phyloP scores from a whole-genome alignment of 768 basidiomycete species.

The Hypholoma fasciculare region DNA sequence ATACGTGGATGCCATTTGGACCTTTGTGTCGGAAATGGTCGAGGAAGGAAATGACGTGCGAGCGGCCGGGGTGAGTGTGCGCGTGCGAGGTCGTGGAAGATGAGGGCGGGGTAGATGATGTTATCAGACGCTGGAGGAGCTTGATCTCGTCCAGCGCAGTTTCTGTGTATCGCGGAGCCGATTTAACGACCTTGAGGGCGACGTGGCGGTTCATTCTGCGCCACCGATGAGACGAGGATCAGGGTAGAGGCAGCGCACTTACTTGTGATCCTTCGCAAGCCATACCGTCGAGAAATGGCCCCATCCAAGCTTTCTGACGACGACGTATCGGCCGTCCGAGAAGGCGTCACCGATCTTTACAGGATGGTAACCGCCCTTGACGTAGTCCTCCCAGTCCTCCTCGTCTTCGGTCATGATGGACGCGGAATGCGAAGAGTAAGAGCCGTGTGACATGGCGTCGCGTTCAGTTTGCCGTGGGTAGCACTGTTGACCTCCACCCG shows the following conservation, averaged over 20 bases:
- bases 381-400: constrained; percentile 90
- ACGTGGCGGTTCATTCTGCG: constrained; percentile 92
- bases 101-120: constrained; percentile 64
- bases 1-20: constrained; percentile 95
- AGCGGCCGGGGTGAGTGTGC: constrained; percentile 81
- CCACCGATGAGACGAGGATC: not conserved
- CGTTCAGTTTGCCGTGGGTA: not conserved
- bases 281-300: constrained; percentile 95
- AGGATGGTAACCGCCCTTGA: constrained; percentile 85
- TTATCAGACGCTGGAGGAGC: constrained; percentile 92
- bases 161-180: constrained; percentile 94
- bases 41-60: constrained; percentile 95
- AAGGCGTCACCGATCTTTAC: constrained; percentile 93
- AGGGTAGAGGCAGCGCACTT: constrained; percentile 23
- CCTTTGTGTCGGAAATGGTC: constrained; percentile 98
- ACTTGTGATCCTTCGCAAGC: constrained; percentile 85
- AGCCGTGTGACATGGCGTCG: constrained; percentile 64
- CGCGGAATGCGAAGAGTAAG: constrained; percentile 68
- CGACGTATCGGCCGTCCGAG: constrained; percentile 81
- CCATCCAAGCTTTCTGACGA: constrained; percentile 95
- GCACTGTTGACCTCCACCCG: not conserved
- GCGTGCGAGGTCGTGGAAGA: constrained; percentile 55
- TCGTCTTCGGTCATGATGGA: constrained; percentile 90
- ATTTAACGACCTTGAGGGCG: constrained; percentile 98
- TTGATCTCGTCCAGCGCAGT: constrained; percentile 99